Conservation (phyloP, 345 rosid species). For the Raphanus sativus region DNA sequence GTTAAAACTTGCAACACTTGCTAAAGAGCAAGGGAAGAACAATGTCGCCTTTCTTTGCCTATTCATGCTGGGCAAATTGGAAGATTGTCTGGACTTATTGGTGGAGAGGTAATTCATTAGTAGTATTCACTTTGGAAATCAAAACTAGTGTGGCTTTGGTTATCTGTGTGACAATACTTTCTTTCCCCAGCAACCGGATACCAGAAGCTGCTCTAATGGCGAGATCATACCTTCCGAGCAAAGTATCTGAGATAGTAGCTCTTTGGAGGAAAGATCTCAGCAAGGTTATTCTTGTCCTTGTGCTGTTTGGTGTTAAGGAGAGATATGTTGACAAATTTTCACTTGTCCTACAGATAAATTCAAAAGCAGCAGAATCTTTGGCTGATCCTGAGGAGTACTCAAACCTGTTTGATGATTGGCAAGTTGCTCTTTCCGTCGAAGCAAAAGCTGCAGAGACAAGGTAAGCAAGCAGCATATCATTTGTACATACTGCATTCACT, state of each 20-base stretch:
- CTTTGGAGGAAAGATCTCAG: slow-evolving; percentile 96
- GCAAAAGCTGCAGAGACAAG: slow-evolving; percentile 71
- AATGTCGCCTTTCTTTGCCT: slow-evolving; percentile 94
- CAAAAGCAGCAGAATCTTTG: slow-evolving; percentile 97
- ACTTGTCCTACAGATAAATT: slow-evolving; percentile 64
- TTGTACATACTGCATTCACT: background rate
- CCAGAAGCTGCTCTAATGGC: slow-evolving; percentile 99
- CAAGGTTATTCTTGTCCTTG: slow-evolving; percentile 54
- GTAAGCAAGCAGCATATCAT: slow-evolving; percentile 40
- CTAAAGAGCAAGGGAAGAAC: slow-evolving; percentile 95
- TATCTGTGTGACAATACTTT: slow-evolving; percentile 25
- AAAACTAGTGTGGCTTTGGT: slow-evolving; percentile 6
- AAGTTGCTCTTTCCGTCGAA: slow-evolving; percentile 86
- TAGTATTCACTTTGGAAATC: slow-evolving; percentile 13
- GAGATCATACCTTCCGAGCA: slow-evolving; percentile 97
- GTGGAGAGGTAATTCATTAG: slow-evolving; percentile 71
- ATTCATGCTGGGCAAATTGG: slow-evolving; percentile 91
- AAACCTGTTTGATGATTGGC: slow-evolving; percentile 98
- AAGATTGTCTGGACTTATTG: slow-evolving; percentile 88
- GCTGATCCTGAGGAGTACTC: slow-evolving; percentile 99
- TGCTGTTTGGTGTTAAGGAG: background rate
- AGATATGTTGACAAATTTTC: slow-evolving; percentile 1
- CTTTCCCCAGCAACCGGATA: slow-evolving; percentile 80
- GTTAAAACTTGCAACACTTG: slow-evolving; percentile 72
- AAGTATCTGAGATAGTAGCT: slow-evolving; percentile 91